These are phyloP conservation scores for Trifolium subterraneum DNA, from an alignment of 306 rosid species.

Conservation along the genomic window DNA sequence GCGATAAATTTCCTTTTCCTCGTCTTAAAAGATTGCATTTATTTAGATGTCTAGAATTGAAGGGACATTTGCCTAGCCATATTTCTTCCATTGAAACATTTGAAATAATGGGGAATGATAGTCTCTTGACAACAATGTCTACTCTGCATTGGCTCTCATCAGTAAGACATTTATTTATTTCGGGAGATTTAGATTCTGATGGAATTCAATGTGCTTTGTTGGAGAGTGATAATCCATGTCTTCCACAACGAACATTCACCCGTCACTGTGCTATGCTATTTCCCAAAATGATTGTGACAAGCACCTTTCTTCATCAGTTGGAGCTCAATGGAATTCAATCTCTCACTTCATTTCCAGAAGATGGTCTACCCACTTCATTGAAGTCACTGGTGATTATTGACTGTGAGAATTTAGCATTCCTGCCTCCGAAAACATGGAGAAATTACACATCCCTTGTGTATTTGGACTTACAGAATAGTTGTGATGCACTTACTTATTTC, in stretches of 20 bases:
- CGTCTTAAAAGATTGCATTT: neutral
- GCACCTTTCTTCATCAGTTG: neutral
- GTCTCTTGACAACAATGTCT: neutral
- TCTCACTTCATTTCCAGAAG: neutral
- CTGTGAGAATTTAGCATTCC: neutral
- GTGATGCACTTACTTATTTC: neutral
- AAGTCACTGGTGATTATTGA: neutral
- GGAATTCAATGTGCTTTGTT: neutral
- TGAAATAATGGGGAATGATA: neutral
- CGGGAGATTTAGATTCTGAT: too few relatives aligned
- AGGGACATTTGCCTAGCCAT: neutral
- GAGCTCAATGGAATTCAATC: fast-evolving
- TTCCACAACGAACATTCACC: too few relatives aligned
- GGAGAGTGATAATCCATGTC: neutral
- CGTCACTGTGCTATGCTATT: neutral
- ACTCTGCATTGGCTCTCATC: neutral
- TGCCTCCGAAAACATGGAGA: neutral
- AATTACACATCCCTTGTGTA: neutral
- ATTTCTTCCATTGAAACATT: neutral
- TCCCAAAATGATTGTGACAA: neutral
- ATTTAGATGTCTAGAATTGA: neutral
- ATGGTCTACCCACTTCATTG: conserved; percentile 3
- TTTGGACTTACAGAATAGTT: neutral
- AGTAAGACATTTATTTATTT: too few relatives aligned
- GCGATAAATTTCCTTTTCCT: neutral